phyloP scores from a whole-genome alignment of 495 filamentous ascomycete genomes.

The Paragyromitra xinjiangensis region DNA sequence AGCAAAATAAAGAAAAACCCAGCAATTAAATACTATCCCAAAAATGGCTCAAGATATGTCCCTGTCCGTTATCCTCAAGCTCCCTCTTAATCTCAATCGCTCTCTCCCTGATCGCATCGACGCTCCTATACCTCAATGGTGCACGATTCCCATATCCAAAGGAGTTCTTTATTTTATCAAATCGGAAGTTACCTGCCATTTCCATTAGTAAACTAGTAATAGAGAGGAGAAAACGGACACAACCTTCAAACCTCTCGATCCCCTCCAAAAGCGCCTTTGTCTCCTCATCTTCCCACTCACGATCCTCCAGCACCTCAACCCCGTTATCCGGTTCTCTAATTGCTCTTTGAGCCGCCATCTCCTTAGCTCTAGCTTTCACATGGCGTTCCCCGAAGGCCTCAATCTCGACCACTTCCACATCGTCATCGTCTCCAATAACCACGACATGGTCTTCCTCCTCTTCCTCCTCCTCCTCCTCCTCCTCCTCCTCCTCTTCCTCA shows the following conservation, averaged over 20 bases:
- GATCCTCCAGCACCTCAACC: slow-evolving; percentile 37
- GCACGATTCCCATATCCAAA: slow-evolving; percentile 2
- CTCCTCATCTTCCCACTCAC: slow-evolving; percentile 38
- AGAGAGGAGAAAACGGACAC: neutral
- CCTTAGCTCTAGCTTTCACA: slow-evolving; percentile 25
- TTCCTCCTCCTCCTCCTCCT: slow-evolving; percentile 69
- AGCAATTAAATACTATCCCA: slow-evolving; percentile 29
- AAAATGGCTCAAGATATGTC: slow-evolving; percentile 7
- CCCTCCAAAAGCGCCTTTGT: slow-evolving; percentile 25
- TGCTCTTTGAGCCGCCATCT: slow-evolving; percentile 7
- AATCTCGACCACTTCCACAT: slow-evolving; percentile 33
- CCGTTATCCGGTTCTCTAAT: slow-evolving; percentile 11
- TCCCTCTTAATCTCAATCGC: slow-evolving; percentile 41
- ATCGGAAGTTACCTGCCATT: slow-evolving; percentile 15
- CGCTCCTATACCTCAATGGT: slow-evolving; percentile 19
- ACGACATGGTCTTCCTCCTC: slow-evolving; percentile 64
- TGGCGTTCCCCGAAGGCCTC: slow-evolving; percentile 39
- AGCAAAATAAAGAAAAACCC: neutral
- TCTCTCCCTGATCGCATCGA: slow-evolving; percentile 32
- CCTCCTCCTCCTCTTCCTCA: slow-evolving; percentile 74
- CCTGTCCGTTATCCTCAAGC: slow-evolving; percentile 22
- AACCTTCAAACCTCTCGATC: slow-evolving; percentile 26
- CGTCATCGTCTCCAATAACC: slow-evolving; percentile 26
- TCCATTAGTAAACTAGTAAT: neutral
- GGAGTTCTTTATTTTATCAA: slow-evolving; percentile 17